Conservation (phyloP, 352 stramenopile genomes). For the Blastocystis sp. region DNA sequence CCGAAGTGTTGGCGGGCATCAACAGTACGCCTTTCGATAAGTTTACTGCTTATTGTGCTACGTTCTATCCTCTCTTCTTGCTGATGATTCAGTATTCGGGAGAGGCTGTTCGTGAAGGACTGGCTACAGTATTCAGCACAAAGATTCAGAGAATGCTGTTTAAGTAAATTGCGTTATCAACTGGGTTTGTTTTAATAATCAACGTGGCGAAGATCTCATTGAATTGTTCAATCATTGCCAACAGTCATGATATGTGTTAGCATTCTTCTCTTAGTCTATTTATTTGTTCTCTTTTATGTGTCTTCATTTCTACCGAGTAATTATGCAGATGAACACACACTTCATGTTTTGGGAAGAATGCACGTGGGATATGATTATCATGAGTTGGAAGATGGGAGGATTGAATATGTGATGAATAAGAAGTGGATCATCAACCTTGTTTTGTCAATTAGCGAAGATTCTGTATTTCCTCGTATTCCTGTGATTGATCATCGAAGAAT, state of each 20-base stretch:
- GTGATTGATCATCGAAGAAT: not conserved
- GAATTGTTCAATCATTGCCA: no score
- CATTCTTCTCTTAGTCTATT: no score
- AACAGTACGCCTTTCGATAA: slow-evolving; percentile 57
- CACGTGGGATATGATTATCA: not conserved
- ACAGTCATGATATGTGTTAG: no score
- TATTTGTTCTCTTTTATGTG: no score
- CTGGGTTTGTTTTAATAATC: not conserved
- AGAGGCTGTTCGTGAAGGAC: not conserved
- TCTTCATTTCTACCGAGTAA: no score
- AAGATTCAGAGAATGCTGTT: slow-evolving; percentile 58
- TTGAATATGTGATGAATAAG: not conserved
- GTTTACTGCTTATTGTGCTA: slow-evolving; percentile 30
- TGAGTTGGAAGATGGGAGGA: not conserved
- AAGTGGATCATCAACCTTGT: slow-evolving; percentile 12
- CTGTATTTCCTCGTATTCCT: not conserved
- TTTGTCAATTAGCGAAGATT: not conserved
- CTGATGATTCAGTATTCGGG: slow-evolving; percentile 46
- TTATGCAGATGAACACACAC: no score
- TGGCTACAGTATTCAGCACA: slow-evolving; percentile 23
- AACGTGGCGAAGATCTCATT: not conserved
- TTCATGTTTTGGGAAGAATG: no score
- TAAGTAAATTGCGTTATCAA: not conserved
- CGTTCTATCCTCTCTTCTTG: slow-evolving; percentile 47
- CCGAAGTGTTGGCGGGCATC: slow-evolving; percentile 17